phyloP scores from a whole-genome alignment of 208 protist genomes.

The Borovskyia barvae region DNA sequence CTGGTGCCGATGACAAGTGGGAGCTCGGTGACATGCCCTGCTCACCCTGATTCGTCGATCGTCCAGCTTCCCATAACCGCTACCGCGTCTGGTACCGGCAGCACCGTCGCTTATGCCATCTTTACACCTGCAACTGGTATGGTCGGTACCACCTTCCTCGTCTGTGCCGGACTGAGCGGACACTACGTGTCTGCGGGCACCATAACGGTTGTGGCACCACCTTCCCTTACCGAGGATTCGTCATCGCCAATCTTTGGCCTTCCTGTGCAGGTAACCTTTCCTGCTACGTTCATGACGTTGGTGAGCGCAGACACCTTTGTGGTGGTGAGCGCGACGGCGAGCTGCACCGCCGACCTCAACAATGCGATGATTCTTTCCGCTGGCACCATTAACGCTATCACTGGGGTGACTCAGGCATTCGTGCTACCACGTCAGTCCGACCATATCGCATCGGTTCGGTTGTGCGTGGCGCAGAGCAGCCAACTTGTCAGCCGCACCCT shows the following conservation, averaged over 20 bases:
- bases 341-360: slow-evolving; percentile 23
- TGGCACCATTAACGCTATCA: slow-evolving; percentile 26
- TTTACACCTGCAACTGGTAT: slow-evolving; percentile 14
- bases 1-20: slow-evolving; percentile 7
- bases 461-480: slow-evolving; percentile 22
- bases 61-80: slow-evolving; percentile 17
- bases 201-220: slow-evolving; percentile 23
- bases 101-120: slow-evolving; percentile 17
- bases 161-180: slow-evolving; percentile 29
- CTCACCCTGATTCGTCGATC: too few relatives aligned
- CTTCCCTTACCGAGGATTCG: slow-evolving; percentile 21
- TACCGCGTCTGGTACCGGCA: background rate
- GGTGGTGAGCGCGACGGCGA: slow-evolving; percentile 15
- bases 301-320: slow-evolving; percentile 32
- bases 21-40: too few relatives aligned
- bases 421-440: slow-evolving; percentile 2
- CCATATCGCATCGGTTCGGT: background rate
- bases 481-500: slow-evolving; percentile 22
- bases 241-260: slow-evolving; percentile 21
- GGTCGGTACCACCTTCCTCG: slow-evolving; percentile 21
- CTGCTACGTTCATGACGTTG: slow-evolving; percentile 8
- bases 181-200: slow-evolving; percentile 27
- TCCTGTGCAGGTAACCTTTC: slow-evolving; percentile 32
- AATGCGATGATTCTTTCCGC: slow-evolving; percentile 9
- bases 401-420: slow-evolving; percentile 22